phyloP scores from a whole-genome alignment of 331 rosid genomes.

The Phaseolus coccineus region DNA sequence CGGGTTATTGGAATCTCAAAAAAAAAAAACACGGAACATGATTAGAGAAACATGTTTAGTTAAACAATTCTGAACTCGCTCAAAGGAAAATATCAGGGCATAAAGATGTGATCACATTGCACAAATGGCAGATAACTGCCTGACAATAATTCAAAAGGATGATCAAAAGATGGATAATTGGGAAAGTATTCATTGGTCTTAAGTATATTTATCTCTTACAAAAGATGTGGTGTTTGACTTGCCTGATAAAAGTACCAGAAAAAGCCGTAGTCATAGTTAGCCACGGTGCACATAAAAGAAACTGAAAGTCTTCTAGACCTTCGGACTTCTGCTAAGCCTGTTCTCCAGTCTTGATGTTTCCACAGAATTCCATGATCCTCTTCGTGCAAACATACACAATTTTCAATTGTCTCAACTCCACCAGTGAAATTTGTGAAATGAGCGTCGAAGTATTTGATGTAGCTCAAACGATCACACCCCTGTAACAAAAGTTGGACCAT shows the following conservation, averaged over 20 bases:
- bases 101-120: not conserved
- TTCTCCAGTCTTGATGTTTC: constrained; percentile 96
- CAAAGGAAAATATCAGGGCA: not conserved
- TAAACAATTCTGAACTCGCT: constrained; percentile 18
- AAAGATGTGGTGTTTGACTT: constrained; percentile 46
- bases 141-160: constrained; percentile 7
- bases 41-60: constrained; percentile 9
- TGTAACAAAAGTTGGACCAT: constrained; percentile 41
- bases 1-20: not conserved
- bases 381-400: constrained; percentile 84
- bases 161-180: not conserved
- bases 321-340: constrained; percentile 88
- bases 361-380: constrained; percentile 89
- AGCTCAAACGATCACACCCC: constrained; percentile 89
- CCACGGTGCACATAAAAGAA: constrained; percentile 82
- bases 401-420: constrained; percentile 77
- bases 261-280: constrained; percentile 87
- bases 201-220: not conserved
- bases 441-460: constrained; percentile 80
- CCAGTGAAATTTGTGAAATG: constrained; percentile 86
- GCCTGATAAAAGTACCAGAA: constrained; percentile 93
- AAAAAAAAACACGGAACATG: not conserved
- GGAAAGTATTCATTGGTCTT: not conserved
- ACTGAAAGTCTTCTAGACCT: constrained; percentile 81
- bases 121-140: not conserved